These are phyloP conservation scores for Polytrichum commune DNA, from an alignment of 225 moss, liverwort and hornwort genomes.

Conservation along the genomic window DNA sequence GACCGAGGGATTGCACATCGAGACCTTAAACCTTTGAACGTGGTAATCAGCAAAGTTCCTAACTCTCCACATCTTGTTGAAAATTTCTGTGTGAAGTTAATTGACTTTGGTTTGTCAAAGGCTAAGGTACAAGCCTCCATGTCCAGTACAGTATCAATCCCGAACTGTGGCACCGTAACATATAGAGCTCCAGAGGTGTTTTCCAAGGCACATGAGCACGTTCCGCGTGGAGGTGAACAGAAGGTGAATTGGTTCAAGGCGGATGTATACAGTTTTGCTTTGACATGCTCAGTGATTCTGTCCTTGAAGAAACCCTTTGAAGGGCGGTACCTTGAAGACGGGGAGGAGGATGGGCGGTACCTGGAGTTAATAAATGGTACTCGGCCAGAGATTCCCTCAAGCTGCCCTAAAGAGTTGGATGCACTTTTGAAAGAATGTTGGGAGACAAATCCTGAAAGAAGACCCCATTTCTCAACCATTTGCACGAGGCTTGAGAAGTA, in stretches of 20 bases:
- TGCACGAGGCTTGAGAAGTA: background rate
- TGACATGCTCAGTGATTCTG: background rate
- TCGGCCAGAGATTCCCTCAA: background rate
- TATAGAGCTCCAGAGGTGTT: no score
- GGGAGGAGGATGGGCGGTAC: background rate
- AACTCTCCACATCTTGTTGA: background rate
- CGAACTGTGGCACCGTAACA: no score
- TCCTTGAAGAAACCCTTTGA: slow-evolving; percentile 1
- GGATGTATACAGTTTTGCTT: slow-evolving; percentile 3
- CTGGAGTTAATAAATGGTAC: background rate
- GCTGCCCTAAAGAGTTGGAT: background rate
- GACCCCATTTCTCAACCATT: background rate
- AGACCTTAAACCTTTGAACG: slow-evolving; percentile 1
- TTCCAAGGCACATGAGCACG: background rate
- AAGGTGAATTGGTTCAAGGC: slow-evolving; percentile 11
- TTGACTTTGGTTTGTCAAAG: no score
- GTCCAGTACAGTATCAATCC: no score
- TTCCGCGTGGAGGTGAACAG: background rate
- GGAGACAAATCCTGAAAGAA: background rate
- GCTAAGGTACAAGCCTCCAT: no score
- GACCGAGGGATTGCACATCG: background rate
- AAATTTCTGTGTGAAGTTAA: background rate
- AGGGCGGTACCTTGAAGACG: background rate
- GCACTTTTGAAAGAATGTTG: background rate
- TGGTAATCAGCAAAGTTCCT: background rate